Conservation (phyloP, 495 filamentous ascomycete species). For the Penicillium cinerascens region DNA sequence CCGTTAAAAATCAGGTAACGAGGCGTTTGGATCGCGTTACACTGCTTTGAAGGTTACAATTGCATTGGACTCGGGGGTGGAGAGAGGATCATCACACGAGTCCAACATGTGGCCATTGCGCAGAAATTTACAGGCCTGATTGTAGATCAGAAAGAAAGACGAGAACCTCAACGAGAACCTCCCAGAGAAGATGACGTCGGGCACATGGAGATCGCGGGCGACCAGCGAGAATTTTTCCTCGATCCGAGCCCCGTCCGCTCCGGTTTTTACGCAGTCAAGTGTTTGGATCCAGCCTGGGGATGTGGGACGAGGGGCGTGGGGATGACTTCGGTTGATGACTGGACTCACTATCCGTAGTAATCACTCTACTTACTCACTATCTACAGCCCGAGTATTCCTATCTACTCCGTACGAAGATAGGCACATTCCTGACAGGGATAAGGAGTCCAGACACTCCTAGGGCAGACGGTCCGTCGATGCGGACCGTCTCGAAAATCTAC, state of each 20-base stretch:
- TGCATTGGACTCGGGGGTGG: neutral
- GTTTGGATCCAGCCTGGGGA: neutral
- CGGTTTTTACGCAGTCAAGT: neutral
- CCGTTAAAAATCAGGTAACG: neutral
- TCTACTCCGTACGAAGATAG: neutral
- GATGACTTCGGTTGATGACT: no score
- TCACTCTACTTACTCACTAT: neutral
- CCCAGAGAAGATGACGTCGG: constrained; percentile 8
- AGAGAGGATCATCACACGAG: neutral
- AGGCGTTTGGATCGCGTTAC: neutral
- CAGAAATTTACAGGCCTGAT: no score
- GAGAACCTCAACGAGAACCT: neutral
- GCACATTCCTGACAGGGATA: neutral
- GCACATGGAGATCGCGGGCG: constrained; percentile 2
- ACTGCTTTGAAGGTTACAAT: neutral
- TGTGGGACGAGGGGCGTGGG: no score
- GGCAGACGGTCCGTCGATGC: neutral
- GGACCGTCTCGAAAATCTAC: neutral
- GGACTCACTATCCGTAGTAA: neutral
- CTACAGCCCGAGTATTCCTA: neutral
- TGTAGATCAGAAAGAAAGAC: neutral
- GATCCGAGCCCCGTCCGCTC: neutral
- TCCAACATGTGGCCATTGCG: neutral
- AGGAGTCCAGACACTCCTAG: neutral
- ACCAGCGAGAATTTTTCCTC: neutral